Evolutionary conservation across 192 early-diverging fungal genomes (phyloP), one percentile per base, ranked within the genome.

Genomic region (Coemansia sp.): DNA sequence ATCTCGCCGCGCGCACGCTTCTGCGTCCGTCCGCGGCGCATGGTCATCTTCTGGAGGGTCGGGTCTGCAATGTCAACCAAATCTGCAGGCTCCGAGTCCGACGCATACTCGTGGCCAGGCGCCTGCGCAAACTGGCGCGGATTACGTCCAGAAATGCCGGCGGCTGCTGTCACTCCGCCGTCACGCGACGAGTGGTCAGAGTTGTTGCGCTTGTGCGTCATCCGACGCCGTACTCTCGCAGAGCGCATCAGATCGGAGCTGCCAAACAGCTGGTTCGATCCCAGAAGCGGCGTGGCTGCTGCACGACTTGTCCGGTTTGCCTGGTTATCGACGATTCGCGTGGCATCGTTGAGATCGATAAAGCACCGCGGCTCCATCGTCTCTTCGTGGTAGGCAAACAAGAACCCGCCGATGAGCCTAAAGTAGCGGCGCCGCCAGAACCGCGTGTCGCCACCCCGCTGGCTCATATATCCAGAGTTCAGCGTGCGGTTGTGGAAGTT

Each of bases 341-440:
- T 72, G 4, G 83, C 83, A 25, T 79, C 72, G 59, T 77, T 84
- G 4, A 84, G 64, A 30, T 84, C 83, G 7, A 84, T 75, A 12
- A 84, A 78, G 63, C 75, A 72, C 4, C 75, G 63, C 33, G 83
- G 79, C 56, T 74, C 73, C 26, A 66, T 68, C 37, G 79, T 69
- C 33, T 78, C 76, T 68, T 84, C 83, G 26, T 84, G 83, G 71
- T 79, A 84, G 0, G 83, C 83, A 62, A 84, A 74, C 53, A 84
- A 59, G 52, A 79, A 82, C 1, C 79, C 75, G 55, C 83, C 83
- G 16, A 79, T 77, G 20, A 81, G 76, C 28, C 75, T 61, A 55
- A 82, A 84, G 58, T 82, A 82, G 28, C 83, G 75, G 12, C 83
- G 79, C 1, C 83, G 83, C 83, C 83, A 84, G 70, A 84, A 84